Evolutionary conservation across 1,284 basidiomycete species (phyloP).

Genomic region (Hymenochaete sp.): DNA sequence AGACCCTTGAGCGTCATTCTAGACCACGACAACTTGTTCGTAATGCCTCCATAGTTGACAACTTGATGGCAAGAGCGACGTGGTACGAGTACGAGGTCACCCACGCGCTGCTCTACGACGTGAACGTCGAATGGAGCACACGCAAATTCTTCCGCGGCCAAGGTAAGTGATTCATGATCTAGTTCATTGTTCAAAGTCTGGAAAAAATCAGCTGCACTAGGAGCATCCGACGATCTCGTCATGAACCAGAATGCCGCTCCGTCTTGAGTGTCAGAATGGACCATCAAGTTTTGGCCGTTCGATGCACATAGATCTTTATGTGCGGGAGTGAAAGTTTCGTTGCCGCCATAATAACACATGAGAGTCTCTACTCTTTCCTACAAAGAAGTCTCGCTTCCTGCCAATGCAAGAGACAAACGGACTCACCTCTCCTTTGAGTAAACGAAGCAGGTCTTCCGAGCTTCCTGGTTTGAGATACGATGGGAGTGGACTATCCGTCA

Average conservation of each 20-base stretch:
- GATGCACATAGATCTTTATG: slow-evolving; percentile 77
- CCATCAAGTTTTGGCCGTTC: slow-evolving; percentile 75
- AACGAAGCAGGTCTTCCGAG: slow-evolving; percentile 45
- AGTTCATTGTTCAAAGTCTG: slow-evolving; percentile 50
- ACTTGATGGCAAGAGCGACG: slow-evolving; percentile 72
- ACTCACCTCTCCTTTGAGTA: slow-evolving; percentile 40
- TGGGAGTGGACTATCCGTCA: slow-evolving; percentile 43
- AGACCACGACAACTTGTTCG: slow-evolving; percentile 74
- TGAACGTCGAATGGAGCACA: slow-evolving; percentile 59
- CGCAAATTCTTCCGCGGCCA: slow-evolving; percentile 53
- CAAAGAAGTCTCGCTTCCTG: slow-evolving; percentile 11
- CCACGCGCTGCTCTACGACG: slow-evolving; percentile 57
- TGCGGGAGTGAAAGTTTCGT: slow-evolving; percentile 67
- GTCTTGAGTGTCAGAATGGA: slow-evolving; percentile 54
- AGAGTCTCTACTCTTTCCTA: slow-evolving; percentile 59
- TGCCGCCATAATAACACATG: slow-evolving; percentile 72
- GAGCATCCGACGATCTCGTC: slow-evolving; percentile 50
- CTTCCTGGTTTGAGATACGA: slow-evolving; percentile 38
- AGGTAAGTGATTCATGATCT: slow-evolving; percentile 60
- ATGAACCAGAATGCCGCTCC: slow-evolving; percentile 78
- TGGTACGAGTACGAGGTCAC: slow-evolving; percentile 72
- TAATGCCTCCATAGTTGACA: slow-evolving; percentile 65
- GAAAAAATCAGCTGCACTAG: slow-evolving; percentile 48
- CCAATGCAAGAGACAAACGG: slow-evolving; percentile 5
- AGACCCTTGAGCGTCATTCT: slow-evolving; percentile 62